These are phyloP conservation scores for Annulohypoxylon bovei DNA, from an alignment of 495 filamentous ascomycete species.

Conservation along the genomic window DNA sequence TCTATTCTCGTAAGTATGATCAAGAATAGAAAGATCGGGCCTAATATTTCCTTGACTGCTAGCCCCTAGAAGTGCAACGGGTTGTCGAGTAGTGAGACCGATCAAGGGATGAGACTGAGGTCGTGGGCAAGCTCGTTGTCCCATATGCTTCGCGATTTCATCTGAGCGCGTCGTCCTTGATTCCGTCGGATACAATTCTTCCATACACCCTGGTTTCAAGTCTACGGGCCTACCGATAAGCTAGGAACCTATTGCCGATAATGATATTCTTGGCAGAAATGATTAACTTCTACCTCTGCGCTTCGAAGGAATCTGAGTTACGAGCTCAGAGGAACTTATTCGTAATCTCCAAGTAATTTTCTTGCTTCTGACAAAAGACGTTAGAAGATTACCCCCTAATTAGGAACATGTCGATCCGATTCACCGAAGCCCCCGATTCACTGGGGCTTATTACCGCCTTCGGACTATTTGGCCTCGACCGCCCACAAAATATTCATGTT, in stretches of 20 bases:
- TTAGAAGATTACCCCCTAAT: constrained; percentile 1
- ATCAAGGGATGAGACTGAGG: background rate
- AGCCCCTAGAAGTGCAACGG: background rate
- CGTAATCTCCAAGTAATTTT: background rate
- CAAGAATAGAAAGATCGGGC: background rate
- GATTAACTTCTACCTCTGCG: background rate
- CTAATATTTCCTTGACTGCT: background rate
- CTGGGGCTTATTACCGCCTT: constrained; percentile 11
- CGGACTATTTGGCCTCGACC: background rate
- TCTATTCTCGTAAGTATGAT: background rate
- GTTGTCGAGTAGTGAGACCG: background rate
- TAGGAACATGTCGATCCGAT: constrained; percentile 11
- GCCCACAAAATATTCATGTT: background rate
- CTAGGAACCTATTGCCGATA: background rate
- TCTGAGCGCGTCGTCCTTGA: background rate
- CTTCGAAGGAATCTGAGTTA: background rate
- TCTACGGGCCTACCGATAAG: background rate
- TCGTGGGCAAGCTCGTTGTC: background rate
- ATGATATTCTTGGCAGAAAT: constrained; percentile 6
- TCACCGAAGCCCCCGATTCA: constrained; percentile 1
- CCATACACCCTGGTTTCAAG: constrained; percentile 2
- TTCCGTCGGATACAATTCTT: background rate
- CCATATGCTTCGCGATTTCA: background rate
- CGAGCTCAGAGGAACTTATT: background rate
- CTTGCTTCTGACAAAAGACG: background rate